Percentiles rank a stretch among this genome's conserved stretches.
Conservation (phyloP, 108 stramenopile genomes). For the Cyclotella sp. region DNA sequence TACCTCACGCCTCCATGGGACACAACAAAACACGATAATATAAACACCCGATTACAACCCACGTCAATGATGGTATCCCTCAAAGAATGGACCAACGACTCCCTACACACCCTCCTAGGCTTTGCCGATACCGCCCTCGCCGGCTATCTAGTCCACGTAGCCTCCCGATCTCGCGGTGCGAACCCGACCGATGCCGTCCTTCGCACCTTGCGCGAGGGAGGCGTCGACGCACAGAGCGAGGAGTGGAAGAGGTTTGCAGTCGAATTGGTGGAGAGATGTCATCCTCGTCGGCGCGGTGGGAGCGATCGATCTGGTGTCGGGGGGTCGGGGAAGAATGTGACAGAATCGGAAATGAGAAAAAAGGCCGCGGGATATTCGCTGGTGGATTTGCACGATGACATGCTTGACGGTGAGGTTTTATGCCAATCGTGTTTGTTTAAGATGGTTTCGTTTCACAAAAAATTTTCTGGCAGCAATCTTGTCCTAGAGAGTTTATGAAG, state of each 20-base stretch:
- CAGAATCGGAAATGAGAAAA: conserved; percentile 50
- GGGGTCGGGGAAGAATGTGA: neutral
- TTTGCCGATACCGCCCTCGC: conserved; percentile 80
- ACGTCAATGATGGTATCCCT: neutral
- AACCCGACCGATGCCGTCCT: conserved; percentile 36
- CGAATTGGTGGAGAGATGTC: conserved; percentile 50
- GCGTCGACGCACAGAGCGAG: conserved; percentile 37
- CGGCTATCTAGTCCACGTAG: conserved; percentile 70
- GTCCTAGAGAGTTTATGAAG: too few relatives aligned
- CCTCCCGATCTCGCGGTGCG: conserved; percentile 29
- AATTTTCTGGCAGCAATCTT: too few relatives aligned
- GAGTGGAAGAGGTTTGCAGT: conserved; percentile 49
- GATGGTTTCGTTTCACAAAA: neutral
- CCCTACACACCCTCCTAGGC: conserved; percentile 80
- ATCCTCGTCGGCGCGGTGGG: neutral
- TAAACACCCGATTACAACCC: neutral
- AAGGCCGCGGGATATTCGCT: conserved; percentile 42
- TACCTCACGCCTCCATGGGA: neutral
- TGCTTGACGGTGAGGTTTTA: neutral
- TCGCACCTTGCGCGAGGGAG: conserved; percentile 62
- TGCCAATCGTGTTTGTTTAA: neutral
- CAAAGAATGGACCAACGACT: conserved; percentile 44
- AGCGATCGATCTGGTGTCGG: neutral
- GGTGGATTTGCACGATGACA: conserved; percentile 46
- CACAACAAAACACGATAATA: neutral